Evolutionary conservation across 1,139 yeast species (phyloP), one percentile per base, ranked within the genome.

Genomic region (Martiniozyma asiatica): DNA sequence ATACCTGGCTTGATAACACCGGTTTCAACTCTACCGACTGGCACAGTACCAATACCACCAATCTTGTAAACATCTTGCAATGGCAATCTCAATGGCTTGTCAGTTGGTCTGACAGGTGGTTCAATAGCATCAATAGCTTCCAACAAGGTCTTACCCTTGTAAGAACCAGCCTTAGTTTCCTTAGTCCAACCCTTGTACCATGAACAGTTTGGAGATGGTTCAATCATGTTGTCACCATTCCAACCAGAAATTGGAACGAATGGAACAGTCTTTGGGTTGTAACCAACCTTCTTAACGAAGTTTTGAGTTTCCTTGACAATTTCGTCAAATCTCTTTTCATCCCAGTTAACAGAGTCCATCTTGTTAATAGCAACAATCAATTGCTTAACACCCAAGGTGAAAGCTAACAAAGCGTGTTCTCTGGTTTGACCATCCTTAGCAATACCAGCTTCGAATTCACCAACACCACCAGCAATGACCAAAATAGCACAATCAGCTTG

Each of bases 191-290:
- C 89, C 76, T 79, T 78, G 84, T 78, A 78, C 92, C 92, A 78
- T 57, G 84, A 72, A 64, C 81, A 74, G 82, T 79, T 79, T 53
- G 77, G 35, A 49, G 87, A 73, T 34, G 79, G 53, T 65, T 79
- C 89, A 63, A 78, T 73, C 92, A 78, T 79, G 82, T 79, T 78
- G 71, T 79, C 92, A 72, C 92, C 92, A 70, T 78, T 78, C 89
- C 87, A 79, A 60, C 92, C 92, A 55, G 92, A 79, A 65, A 79
- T 78, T 63, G 92, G 92, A 53, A 78, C 89, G 75, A 79, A 79
- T 56, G 92, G 78, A 65, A 79, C 87, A 63, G 75, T 65, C 80
- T 77, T 77, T 63, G 89, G 92, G 79, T 79, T 78, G 84, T 66
- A 77, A 70, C 89, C 89, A 55, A 78, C 87, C 79, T 78, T 78